These are phyloP conservation scores for Wickerhamiella dianesei DNA, from an alignment of 805 yeast species.

Conservation along the genomic window DNA sequence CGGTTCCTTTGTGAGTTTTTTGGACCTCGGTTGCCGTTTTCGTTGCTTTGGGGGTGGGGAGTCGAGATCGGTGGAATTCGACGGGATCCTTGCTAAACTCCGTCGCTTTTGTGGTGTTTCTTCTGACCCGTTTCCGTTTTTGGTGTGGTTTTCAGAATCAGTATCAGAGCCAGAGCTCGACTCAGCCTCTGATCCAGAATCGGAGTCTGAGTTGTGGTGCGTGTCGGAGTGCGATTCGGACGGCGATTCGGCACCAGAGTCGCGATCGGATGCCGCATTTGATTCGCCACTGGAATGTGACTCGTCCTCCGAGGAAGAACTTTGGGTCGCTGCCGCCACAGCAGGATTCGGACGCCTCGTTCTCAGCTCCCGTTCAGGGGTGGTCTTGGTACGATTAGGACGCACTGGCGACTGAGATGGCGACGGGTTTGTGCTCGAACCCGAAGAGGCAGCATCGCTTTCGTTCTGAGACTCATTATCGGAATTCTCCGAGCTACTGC, in stretches of 20 bases:
- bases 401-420: neutral
- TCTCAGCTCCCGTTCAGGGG: neutral
- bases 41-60: neutral
- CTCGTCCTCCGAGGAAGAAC: neutral
- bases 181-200: neutral
- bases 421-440: neutral
- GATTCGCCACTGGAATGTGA: neutral
- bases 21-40: neutral
- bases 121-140: neutral
- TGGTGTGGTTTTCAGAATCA: neutral
- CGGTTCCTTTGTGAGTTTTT: neutral
- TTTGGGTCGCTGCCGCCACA: neutral
- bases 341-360: neutral
- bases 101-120: neutral
- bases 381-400: neutral
- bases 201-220: neutral
- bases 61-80: neutral
- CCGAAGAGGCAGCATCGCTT: neutral
- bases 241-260: neutral
- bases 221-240: neutral
- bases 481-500: neutral
- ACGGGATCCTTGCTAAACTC: too few species aligned
- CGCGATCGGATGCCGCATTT: neutral
- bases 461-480: neutral
- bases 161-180: neutral